These are phyloP conservation scores for Begonia masoniana DNA, from an alignment of 306 rosid species.

Conservation along the genomic window DNA sequence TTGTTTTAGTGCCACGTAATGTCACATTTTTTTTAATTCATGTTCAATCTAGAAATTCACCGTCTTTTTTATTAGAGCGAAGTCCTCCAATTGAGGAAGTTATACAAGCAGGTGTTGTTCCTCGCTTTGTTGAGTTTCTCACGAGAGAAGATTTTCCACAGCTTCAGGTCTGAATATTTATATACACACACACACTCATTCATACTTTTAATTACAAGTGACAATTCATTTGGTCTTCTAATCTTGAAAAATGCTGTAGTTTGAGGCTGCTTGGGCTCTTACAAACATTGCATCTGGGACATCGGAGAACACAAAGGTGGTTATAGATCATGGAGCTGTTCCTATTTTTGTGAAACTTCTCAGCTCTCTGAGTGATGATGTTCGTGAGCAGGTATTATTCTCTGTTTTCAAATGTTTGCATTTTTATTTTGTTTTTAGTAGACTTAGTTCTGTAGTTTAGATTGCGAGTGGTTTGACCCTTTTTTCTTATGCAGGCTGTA, in stretches of 20 bases:
- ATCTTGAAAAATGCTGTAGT: background rate
- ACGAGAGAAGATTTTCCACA: conserved; percentile 1
- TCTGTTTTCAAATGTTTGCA: background rate
- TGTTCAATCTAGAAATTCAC: background rate
- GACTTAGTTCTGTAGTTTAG: background rate
- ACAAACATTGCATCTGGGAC: background rate
- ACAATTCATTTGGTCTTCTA: background rate
- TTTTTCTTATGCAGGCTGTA: background rate
- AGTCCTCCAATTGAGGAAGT: conserved; percentile 2
- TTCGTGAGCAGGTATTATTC: background rate
- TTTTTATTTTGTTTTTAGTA: background rate
- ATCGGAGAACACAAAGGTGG: conserved; percentile 1
- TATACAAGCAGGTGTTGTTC: background rate
- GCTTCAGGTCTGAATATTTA: conserved; percentile 1
- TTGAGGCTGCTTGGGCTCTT: conserved; percentile 4
- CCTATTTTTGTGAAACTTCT: background rate
- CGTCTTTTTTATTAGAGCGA: background rate
- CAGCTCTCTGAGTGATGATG: background rate
- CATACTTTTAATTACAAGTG: background rate
- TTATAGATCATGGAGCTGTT: background rate
- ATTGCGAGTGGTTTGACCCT: background rate
- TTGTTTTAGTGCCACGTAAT: background rate
- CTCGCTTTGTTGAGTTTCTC: background rate
- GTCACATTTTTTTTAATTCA: background rate
- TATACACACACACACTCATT: background rate